Evolutionary conservation across 2,329 filamentous ascomycete species (phyloP).

Genomic region (Fusarium temperatum): DNA sequence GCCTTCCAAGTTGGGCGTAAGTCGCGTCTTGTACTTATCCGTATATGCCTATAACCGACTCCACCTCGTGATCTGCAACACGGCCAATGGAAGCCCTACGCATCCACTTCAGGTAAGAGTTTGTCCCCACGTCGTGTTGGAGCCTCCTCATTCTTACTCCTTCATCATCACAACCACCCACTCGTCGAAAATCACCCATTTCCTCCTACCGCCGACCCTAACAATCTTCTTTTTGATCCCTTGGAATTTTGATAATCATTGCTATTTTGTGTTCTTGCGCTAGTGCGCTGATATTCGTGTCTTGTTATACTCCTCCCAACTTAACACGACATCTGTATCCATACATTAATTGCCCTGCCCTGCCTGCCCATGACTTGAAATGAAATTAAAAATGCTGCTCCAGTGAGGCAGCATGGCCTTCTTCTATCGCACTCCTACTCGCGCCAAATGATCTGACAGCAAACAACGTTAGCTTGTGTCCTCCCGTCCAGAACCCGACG

Average conservation of each 20-base stretch:
- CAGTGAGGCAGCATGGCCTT: neutral
- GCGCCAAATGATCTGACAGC: neutral
- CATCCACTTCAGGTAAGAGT: conserved; percentile 23
- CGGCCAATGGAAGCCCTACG: conserved; percentile 7
- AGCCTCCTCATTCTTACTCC: conserved; percentile 30
- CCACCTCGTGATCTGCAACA: neutral
- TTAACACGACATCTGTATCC: neutral
- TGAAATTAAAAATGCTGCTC: neutral
- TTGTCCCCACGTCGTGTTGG: conserved; percentile 17
- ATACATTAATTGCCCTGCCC: neutral
- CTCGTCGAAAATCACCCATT: neutral
- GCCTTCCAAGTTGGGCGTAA: neutral
- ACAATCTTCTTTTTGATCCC: neutral
- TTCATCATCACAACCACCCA: conserved; percentile 31
- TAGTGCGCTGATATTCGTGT: conserved; percentile 15
- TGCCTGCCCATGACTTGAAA: neutral
- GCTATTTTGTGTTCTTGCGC: neutral
- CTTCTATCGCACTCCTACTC: neutral
- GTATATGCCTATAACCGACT: conserved; percentile 12
- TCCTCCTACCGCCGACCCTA: neutral
- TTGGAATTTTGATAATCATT: neutral
- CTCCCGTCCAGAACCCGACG: neutral
- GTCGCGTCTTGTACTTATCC: conserved; percentile 2
- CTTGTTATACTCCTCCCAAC: neutral
- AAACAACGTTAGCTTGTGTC: neutral